A percentile compares a stretch with the other conserved stretches of the same genome.
These are phyloP conservation scores for Blastocystis sp. DNA, from an alignment of 352 stramenopile genomes.

Conservation along the genomic window DNA sequence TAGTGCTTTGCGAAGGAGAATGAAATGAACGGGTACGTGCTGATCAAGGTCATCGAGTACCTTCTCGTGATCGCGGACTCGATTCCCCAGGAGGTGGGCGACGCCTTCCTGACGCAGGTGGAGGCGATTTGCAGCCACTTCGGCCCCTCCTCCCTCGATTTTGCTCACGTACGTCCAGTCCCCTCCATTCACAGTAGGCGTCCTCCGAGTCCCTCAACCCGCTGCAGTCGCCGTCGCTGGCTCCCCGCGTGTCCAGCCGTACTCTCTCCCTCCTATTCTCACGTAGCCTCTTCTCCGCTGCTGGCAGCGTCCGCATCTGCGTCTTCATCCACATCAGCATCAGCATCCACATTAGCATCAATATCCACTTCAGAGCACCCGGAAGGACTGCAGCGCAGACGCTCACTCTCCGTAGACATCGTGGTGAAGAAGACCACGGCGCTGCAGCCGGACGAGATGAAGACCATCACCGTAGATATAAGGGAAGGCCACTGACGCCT, in stretches of 20 bases:
- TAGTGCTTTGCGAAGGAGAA: constrained; percentile 51
- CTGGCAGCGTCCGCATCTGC: neutral
- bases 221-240: neutral
- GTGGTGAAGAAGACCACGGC: neutral
- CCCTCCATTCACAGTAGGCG: neutral
- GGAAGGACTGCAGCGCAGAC: neutral
- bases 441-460: constrained; percentile 10
- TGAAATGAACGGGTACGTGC: constrained; percentile 52
- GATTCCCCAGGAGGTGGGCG: neutral
- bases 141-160: neutral
- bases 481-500: neutral
- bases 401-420: constrained; percentile 30
- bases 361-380: too few relatives aligned
- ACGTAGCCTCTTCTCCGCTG: neutral
- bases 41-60: constrained; percentile 33
- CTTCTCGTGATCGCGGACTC: constrained; percentile 20
- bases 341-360: too few relatives aligned
- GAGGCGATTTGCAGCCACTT: constrained; percentile 22
- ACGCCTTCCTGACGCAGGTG: neutral
- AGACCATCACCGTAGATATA: constrained; percentile 17
- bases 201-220: neutral
- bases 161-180: constrained; percentile 11
- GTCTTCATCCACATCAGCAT: too few relatives aligned
- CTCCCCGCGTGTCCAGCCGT: neutral
- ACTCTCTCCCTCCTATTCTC: neutral